Base-by-base conservation (phyloP, 1,139 yeast species). In the Kodamaea alishanica region DNA sequence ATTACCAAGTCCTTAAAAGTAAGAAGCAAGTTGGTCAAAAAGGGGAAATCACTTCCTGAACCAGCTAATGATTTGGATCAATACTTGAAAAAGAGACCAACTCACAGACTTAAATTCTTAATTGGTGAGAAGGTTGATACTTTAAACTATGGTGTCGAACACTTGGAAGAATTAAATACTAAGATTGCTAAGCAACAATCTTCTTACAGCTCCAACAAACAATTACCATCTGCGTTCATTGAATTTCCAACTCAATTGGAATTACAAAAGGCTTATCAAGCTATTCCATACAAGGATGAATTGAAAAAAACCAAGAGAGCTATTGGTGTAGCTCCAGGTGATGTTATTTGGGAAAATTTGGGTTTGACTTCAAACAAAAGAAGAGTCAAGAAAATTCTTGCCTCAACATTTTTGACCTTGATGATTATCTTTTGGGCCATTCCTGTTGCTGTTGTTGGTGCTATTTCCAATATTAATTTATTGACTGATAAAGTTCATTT, bases 231-330 rank as follows among this genome's bases (percentile, higher is more conserved):
- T 28, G 95, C 85, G 12, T 89, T 92, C 57, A 73, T 90, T 37
- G 92, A 86, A 58, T 92, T 92, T 61, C 80, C 85, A 40, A 77
- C 89, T 42, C 97, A 89, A 62, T 81, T 84, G 55, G 87, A 87
- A 52, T 87, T 94, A 30, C 96, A 90, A 63, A 71, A 82, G 49
- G 97, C 97, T n/a, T 80, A 73, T 57, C 97, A 90, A 64, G 78
- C 86, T 24, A 67, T 79, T 40, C 79, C 88, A 8, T 82, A 77
- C 61, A 84, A 84, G 55, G 63, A 66, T 11, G 86, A 89, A 4
- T 67, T 84, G 38, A 79, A 76, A 48, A 69, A 80, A 66, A 62
- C 75, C 20, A 87, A 86, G 27, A 73, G 85, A 33, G 70, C 68
- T 48, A 75, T 77, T 42, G 88, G 88, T 32, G 45, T 70, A 37